These are phyloP conservation scores for Rhodotorula toruloides DNA, from an alignment of 768 basidiomycete genomes.

Conservation along the genomic window DNA sequence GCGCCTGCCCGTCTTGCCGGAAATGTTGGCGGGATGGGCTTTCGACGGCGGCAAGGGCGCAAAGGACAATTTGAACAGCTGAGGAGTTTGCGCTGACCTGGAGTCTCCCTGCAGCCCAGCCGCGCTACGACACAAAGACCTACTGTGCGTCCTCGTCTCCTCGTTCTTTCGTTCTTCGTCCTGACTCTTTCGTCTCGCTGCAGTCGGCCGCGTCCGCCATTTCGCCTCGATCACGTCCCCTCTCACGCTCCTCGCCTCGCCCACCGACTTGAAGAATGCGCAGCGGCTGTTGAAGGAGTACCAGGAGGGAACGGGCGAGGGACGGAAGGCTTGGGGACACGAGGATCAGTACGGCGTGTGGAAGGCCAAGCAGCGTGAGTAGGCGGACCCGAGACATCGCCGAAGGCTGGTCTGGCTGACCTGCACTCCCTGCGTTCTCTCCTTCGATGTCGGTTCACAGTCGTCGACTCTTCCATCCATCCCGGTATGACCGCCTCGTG, in stretches of 20 bases:
- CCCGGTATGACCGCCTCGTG: slow-evolving; percentile 26
- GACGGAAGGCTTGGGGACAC: slow-evolving; percentile 31
- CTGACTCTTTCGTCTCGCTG: not conserved
- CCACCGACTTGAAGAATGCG: slow-evolving; percentile 29
- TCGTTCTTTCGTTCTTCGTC: not conserved
- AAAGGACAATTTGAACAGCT: fast-evolving
- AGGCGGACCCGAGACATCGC: not conserved
- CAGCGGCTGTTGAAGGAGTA: slow-evolving; percentile 40
- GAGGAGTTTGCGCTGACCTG: no score
- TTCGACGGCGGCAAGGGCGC: not conserved
- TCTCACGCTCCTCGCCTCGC: slow-evolving; percentile 41
- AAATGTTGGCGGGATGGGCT: not conserved
- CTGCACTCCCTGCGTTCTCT: not conserved
- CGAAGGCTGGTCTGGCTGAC: not conserved
- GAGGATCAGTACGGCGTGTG: slow-evolving; percentile 34
- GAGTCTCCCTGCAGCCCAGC: slow-evolving; percentile 27
- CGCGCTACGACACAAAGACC: slow-evolving; percentile 36
- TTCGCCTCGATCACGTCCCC: slow-evolving; percentile 43
- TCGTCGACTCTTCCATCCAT: slow-evolving; percentile 41
- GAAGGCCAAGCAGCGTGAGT: slow-evolving; percentile 41
- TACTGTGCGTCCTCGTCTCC: slow-evolving; percentile 22
- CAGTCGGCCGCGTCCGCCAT: slow-evolving; percentile 41
- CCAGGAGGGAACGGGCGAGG: slow-evolving; percentile 26
- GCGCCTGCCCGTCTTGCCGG: no score
- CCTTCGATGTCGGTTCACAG: slow-evolving; percentile 3